A percentile compares a stretch with the other conserved stretches of the same genome.
phyloP scores from a whole-genome alignment of 2,329 filamentous ascomycete species.

The Penicillium sclerotiorum region DNA sequence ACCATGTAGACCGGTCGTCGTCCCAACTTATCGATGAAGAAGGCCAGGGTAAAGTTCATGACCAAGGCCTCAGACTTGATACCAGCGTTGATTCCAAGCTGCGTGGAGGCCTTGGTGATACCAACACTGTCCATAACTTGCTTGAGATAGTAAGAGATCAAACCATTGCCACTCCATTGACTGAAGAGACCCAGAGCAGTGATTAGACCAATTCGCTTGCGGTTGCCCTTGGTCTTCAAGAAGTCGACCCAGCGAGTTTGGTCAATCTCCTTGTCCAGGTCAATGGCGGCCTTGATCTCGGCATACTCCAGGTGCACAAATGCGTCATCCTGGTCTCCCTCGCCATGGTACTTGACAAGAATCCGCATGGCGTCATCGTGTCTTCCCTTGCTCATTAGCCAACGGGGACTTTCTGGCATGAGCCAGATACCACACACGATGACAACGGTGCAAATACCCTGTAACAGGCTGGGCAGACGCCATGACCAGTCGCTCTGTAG shows the following conservation, averaged over 20 bases:
- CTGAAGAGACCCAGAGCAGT: conserved; percentile 57
- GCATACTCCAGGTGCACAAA: conserved; percentile 21
- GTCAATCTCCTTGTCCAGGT: conserved; percentile 49
- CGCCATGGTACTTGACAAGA: conserved; percentile 20
- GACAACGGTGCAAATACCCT: conserved; percentile 22
- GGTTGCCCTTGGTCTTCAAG: conserved; percentile 54
- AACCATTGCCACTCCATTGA: conserved; percentile 58
- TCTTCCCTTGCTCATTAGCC: conserved; percentile 14
- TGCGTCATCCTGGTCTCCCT: conserved; percentile 15
- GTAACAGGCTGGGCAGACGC: conserved; percentile 24
- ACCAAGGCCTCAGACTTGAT: conserved; percentile 43
- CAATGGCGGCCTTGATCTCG: conserved; percentile 33
- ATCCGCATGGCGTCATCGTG: conserved; percentile 13
- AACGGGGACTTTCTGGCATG: conserved; percentile 23
- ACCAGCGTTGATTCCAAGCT: conserved; percentile 47
- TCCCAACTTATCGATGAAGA: conserved; percentile 42
- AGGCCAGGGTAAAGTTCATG: conserved; percentile 39
- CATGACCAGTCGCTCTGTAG: conserved; percentile 24
- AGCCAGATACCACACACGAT: conserved; percentile 14
- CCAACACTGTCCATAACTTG: conserved; percentile 40
- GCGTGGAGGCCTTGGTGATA: conserved; percentile 38
- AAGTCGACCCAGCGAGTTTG: conserved; percentile 44
- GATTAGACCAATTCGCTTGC: conserved; percentile 55
- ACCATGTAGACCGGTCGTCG: no score
- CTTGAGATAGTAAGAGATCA: conserved; percentile 43